phyloP scores from a whole-genome alignment of 2,329 filamentous ascomycete genomes.

The Epichloe scottii region DNA sequence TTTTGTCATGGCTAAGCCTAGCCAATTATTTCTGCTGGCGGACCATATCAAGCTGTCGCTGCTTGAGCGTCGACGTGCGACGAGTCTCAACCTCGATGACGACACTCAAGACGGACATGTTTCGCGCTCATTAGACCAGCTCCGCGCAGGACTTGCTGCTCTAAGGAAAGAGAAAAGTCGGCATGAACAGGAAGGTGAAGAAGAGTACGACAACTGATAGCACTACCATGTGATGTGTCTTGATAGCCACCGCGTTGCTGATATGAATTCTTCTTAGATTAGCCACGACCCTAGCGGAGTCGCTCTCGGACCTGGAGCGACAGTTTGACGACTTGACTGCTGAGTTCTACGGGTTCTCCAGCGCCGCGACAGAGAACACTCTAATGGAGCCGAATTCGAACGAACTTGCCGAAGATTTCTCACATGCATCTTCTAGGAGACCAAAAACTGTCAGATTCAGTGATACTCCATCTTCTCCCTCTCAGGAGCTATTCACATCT shows the following conservation, averaged over 20 bases:
- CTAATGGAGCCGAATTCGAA: slow-evolving; percentile 53
- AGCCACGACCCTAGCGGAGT: slow-evolving; percentile 41
- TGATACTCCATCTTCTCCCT: slow-evolving; percentile 40
- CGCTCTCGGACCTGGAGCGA: slow-evolving; percentile 54
- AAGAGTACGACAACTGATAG: slow-evolving; percentile 31
- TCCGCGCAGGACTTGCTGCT: slow-evolving; percentile 65
- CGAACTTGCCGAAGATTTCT: slow-evolving; percentile 49
- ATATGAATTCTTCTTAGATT: slow-evolving; percentile 22
- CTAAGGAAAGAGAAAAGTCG: slow-evolving; percentile 53
- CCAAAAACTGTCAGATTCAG: slow-evolving; percentile 79
- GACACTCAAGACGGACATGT: slow-evolving; percentile 82
- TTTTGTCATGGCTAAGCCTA: slow-evolving; percentile 34
- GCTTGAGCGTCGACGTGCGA: slow-evolving; percentile 78
- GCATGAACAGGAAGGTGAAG: slow-evolving; percentile 51
- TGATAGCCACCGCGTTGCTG: slow-evolving; percentile 1
- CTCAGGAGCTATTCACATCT: slow-evolving; percentile 35
- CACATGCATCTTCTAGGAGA: slow-evolving; percentile 40
- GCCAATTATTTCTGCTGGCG: slow-evolving; percentile 81
- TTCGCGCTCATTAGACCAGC: slow-evolving; percentile 73
- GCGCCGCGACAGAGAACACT: slow-evolving; percentile 34
- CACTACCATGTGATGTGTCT: not conserved
- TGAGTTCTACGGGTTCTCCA: slow-evolving; percentile 62
- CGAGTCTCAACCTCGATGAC: slow-evolving; percentile 64
- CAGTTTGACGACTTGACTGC: slow-evolving; percentile 66
- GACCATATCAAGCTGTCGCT: slow-evolving; percentile 96